Percentiles rank a stretch among this genome's conserved stretches.
Conservation (phyloP, 192 early-diverging fungal genomes). For the Coemansia asiatica region DNA sequence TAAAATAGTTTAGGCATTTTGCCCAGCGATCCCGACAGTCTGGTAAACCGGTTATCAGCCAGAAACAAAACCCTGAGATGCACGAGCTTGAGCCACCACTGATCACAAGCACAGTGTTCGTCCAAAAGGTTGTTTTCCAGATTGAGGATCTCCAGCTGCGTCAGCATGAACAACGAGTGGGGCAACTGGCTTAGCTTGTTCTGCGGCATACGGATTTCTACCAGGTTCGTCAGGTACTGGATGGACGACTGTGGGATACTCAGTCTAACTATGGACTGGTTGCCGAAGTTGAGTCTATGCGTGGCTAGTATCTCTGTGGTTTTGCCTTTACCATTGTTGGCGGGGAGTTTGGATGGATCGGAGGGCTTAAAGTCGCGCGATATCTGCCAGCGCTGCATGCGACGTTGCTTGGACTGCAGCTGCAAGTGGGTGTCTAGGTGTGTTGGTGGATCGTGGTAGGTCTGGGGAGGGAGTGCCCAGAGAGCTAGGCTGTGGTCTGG, state of each 20-base stretch:
- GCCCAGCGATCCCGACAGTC: constrained; percentile 35
- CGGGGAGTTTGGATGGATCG: neutral
- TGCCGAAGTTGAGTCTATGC: constrained; percentile 43
- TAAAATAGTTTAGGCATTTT: constrained; percentile 45
- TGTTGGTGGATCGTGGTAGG: neutral
- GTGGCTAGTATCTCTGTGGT: constrained; percentile 39
- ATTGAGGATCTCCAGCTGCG: constrained; percentile 48
- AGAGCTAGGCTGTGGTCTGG: constrained; percentile 47
- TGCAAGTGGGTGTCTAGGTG: constrained; percentile 10
- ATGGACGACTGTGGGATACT: constrained; percentile 28
- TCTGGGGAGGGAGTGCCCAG: constrained; percentile 23
- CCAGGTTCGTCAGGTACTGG: constrained; percentile 17
- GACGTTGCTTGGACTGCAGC: constrained; percentile 11
- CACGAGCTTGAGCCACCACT: constrained; percentile 20
- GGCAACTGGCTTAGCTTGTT: constrained; percentile 44
- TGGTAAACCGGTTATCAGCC: constrained; percentile 26
- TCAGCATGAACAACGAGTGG: constrained; percentile 27
- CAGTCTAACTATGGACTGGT: constrained; percentile 33
- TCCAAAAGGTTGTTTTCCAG: constrained; percentile 41
- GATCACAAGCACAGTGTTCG: constrained; percentile 8
- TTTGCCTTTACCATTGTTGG: neutral
- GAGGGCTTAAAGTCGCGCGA: constrained; percentile 31
- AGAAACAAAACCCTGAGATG: constrained; percentile 43
- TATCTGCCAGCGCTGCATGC: constrained; percentile 40
- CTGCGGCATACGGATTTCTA: constrained; percentile 47